phyloP scores from a whole-genome alignment of 345 rosid genomes.

The Laguncularia racemosa region DNA sequence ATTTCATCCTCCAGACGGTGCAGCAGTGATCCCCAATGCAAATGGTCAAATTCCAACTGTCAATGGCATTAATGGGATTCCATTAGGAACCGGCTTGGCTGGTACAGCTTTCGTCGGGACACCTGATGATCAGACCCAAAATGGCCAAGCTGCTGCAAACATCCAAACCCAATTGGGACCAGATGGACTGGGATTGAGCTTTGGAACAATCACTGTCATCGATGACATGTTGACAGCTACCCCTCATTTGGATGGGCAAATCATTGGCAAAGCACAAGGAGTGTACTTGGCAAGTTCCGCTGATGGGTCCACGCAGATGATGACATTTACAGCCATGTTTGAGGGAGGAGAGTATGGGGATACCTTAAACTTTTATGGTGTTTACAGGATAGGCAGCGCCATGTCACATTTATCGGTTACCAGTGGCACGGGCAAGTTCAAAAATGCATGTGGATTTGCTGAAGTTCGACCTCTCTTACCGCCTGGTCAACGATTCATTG shows the following conservation, averaged over 20 bases:
- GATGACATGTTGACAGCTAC: conserved; percentile 71
- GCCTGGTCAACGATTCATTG: conserved; percentile 47
- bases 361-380: conserved; percentile 81
- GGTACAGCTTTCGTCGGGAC: conserved; percentile 53
- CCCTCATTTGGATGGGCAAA: conserved; percentile 71
- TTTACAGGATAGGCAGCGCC: conserved; percentile 58
- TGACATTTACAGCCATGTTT: conserved; percentile 88
- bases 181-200: conserved; percentile 76
- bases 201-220: conserved; percentile 84
- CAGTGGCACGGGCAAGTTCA: conserved; percentile 85
- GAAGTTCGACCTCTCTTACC: conserved; percentile 66
- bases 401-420: conserved; percentile 77
- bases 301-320: conserved; percentile 83
- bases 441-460: conserved; percentile 58
- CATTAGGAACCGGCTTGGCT: conserved; percentile 86
- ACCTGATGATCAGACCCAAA: conserved; percentile 24
- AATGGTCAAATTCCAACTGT: conserved; percentile 87
- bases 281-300: conserved; percentile 82
- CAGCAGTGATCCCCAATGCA: conserved; percentile 80
- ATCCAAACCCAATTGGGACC: conserved; percentile 76
- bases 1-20: conserved; percentile 56
- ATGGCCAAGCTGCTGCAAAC: not conserved
- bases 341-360: conserved; percentile 94
- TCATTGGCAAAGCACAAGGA: conserved; percentile 87
- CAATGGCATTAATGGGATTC: conserved; percentile 68